These are phyloP conservation scores for Jaltomata sinuosa DNA, from an alignment of 257 asterid genomes.

Conservation along the genomic window DNA sequence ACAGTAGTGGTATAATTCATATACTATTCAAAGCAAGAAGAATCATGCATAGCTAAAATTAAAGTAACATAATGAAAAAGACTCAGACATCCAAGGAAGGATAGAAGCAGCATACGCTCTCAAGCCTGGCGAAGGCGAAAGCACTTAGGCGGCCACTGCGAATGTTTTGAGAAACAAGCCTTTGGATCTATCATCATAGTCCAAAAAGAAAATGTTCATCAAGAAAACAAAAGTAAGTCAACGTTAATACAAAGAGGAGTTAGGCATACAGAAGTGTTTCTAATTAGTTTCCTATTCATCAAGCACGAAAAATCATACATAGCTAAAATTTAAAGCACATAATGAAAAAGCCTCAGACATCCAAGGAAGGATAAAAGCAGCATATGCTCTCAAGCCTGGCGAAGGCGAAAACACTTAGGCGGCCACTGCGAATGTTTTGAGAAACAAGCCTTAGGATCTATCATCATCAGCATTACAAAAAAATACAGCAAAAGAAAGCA, in stretches of 20 bases:
- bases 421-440: constrained; percentile 65
- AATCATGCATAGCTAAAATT: not conserved
- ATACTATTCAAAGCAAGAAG: not conserved
- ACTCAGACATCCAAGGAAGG: constrained; percentile 68
- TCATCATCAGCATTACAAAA: constrained; percentile 26
- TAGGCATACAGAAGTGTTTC: not conserved
- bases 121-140: constrained; percentile 54
- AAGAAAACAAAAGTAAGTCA: not conserved
- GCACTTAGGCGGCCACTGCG: constrained; percentile 59
- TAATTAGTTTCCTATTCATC: not conserved
- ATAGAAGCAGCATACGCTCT: constrained; percentile 37
- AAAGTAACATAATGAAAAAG: not conserved
- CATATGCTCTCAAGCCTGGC: constrained; percentile 47
- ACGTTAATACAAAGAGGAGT: not conserved
- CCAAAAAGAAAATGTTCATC: not conserved
- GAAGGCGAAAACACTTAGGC: constrained; percentile 51
- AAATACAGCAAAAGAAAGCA: not conserved
- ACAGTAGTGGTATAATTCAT: not conserved
- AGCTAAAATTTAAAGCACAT: not conserved
- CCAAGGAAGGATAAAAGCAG: constrained; percentile 47
- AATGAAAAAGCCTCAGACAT: constrained; percentile 34
- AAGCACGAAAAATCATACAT: not conserved
- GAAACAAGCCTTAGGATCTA: constrained; percentile 42
- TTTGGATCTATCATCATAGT: not conserved
- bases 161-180: constrained; percentile 60